phyloP scores from a whole-genome alignment of 805 yeast genomes.

The Metschnikowia chrysomelidarum region DNA sequence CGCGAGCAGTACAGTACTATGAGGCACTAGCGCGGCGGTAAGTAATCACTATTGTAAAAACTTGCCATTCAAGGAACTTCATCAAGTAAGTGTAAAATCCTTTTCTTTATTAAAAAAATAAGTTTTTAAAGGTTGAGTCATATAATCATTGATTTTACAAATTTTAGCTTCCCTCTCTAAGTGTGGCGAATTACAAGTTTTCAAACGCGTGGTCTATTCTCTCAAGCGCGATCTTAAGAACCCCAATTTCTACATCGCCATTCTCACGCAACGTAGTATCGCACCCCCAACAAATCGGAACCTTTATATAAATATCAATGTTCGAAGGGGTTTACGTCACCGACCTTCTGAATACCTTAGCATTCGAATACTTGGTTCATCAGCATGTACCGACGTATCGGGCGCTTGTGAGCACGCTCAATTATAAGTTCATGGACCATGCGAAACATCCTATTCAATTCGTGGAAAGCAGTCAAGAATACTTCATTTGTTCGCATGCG shows the following conservation, averaged over 20 bases:
- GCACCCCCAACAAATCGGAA: not conserved
- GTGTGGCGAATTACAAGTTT: no score
- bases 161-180: no score
- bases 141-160: no score
- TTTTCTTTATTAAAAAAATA: no score
- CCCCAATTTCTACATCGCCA: not conserved
- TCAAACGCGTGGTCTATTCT: no score
- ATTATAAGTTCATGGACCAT: conserved; percentile 11
- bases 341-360: conserved; percentile 31
- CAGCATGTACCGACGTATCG: conserved; percentile 33
- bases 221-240: no score
- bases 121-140: no score
- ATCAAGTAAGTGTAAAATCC: no score
- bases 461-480: conserved; percentile 31
- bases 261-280: not conserved
- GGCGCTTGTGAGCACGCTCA: conserved; percentile 23
- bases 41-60: no score
- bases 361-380: conserved; percentile 35
- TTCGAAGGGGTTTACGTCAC: conserved; percentile 44
- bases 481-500: conserved; percentile 25
- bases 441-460: conserved; percentile 16
- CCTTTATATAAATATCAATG: conserved; percentile 20
- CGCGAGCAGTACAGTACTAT: no score
- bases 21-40: no score
- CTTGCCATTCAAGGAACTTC: no score